Base-by-base conservation (phyloP, 2,329 filamentous ascomycete species). In the Phaeomoniella chlamydospora region DNA sequence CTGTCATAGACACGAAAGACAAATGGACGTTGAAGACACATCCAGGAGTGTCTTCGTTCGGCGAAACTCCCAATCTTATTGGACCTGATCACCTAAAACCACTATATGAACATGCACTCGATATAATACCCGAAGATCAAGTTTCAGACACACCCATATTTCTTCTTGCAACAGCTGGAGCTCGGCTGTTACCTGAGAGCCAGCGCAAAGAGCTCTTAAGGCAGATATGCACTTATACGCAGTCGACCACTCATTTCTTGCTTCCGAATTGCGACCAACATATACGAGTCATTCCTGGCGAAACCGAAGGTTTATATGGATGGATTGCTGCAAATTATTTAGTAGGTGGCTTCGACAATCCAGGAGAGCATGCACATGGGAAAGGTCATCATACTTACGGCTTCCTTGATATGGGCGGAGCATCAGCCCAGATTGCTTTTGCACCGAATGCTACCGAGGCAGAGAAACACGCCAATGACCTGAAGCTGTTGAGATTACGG, bases 311-410 rank as follows among this genome's bases (percentile, higher is more conserved):
- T 2, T 59, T 98, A 18, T 98, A 96, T 49, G 90, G 90, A 29
- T 98, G 90, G 90, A 81, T 98, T 47, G 88, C 92, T 5, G 83
- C 88, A 36, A 98, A 98, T 53, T 98, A 98, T 51, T 62, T 98
- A 18, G 68, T 98, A 1, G 88, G 86, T 17, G 85, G 86, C 3
- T 96, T 98, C 49, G 82, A 96, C 54, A 65, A 71, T 13, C 78
- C 84, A 0, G 39, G 44, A 12, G 61, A 74, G 11, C 83, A 94
- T 49, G 64, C 74, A 36, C 85, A 94, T 54, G 86, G 85, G 36
- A 86, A 93, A 45, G 74, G 72, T 16, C 90, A 96, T 54, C 82
- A 87, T 51, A 98, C 90, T 0, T 98, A 96, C 56, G 90, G 90
- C 1, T 98, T 98, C 51, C 64, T 98, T 41, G 90, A 98, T 54